A percentile compares a stretch with the other conserved stretches of the same genome.
These are phyloP conservation scores for Calonectria pseudoturangicola DNA, from an alignment of 2,329 filamentous ascomycete species.

Conservation along the genomic window DNA sequence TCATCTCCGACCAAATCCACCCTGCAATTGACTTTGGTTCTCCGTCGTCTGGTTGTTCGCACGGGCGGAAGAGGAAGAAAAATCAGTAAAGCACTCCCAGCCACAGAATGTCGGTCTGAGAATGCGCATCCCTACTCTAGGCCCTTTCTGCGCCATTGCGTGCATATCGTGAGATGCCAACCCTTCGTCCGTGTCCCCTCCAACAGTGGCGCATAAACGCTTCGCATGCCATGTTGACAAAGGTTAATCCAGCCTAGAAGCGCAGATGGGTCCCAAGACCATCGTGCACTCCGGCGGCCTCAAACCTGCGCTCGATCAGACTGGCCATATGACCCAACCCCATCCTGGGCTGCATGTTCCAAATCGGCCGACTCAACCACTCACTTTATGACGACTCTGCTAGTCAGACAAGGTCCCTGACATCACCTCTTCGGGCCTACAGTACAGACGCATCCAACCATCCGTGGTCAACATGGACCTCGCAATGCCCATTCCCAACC, in stretches of 20 bases:
- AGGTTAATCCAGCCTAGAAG: slow-evolving; percentile 27
- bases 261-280: slow-evolving; percentile 33
- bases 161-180: slow-evolving; percentile 48
- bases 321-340: slow-evolving; percentile 48
- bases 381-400: slow-evolving; percentile 34
- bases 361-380: slow-evolving; percentile 50
- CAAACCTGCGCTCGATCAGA: slow-evolving; percentile 55
- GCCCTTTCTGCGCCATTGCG: slow-evolving; percentile 41
- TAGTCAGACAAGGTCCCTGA: slow-evolving; percentile 27
- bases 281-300: slow-evolving; percentile 44
- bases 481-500: slow-evolving; percentile 33
- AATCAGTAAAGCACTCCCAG: neutral
- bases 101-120: slow-evolving; percentile 35
- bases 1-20: slow-evolving; percentile 48
- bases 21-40: slow-evolving; percentile 24
- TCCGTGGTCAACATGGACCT: slow-evolving; percentile 21
- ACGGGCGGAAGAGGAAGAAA: slow-evolving; percentile 7
- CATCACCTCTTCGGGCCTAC: slow-evolving; percentile 10
- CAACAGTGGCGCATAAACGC: slow-evolving; percentile 37
- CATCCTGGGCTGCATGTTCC: slow-evolving; percentile 44
- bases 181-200: slow-evolving; percentile 38
- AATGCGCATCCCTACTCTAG: neutral
- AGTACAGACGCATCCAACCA: slow-evolving; percentile 21
- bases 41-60: neutral
- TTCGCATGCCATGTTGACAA: slow-evolving; percentile 35